Conservation (phyloP, 2,329 filamentous ascomycete genomes). For the Pseudogymnoascus sp. region DNA sequence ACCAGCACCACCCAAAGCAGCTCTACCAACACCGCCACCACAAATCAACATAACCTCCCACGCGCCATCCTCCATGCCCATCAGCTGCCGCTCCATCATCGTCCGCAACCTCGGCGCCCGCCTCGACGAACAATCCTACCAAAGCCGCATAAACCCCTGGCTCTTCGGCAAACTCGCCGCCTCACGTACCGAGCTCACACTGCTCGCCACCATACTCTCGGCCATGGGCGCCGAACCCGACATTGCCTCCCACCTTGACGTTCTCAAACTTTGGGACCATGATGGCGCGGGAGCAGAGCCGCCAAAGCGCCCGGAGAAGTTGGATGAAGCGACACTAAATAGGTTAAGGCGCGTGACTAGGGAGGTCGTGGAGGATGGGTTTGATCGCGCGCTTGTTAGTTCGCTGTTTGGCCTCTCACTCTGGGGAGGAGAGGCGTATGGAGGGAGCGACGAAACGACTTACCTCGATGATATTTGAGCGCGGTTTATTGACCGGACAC, state of each 20-base stretch:
- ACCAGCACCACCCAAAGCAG: not conserved
- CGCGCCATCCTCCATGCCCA: not conserved
- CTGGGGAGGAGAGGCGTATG: not conserved
- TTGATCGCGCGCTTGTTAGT: not conserved
- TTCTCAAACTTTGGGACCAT: not conserved
- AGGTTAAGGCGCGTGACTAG: not conserved
- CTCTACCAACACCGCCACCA: not conserved
- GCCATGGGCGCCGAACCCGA: not conserved
- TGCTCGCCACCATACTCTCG: not conserved
- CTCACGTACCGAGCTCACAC: not conserved
- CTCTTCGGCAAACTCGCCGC: not conserved
- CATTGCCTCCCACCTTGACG: not conserved
- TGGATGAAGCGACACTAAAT: not conserved
- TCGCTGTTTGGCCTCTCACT: not conserved
- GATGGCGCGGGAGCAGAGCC: not conserved
- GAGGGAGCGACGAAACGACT: not conserved
- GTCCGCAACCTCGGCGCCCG: not conserved
- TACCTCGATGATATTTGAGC: not conserved
- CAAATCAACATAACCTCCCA: not conserved
- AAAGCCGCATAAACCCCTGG: not conserved
- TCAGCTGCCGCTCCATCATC: not conserved
- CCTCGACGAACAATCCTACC: not conserved
- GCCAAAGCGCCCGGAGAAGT: not conserved
- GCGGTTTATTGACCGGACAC: not conserved
- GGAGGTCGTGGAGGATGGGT: not conserved